Evolutionary conservation across 306 rosid species (phyloP), one percentile per base, ranked within the genome.

Genomic region (Phaseolus lunatus): DNA sequence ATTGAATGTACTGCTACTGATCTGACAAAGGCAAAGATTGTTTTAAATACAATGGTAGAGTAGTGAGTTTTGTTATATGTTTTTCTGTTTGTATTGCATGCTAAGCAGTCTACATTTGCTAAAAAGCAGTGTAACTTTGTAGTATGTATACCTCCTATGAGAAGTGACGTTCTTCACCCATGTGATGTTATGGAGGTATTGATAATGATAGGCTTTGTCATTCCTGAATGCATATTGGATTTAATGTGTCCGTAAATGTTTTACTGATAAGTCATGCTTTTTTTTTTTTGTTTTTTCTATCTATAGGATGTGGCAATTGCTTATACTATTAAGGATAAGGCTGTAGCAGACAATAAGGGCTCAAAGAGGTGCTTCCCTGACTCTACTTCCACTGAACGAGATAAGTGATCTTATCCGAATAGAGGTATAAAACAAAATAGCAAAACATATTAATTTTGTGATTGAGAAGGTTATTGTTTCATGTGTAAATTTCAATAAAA

Each of bases 1-100:
- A 86, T 95, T 79, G 98, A 95, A 88, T 95, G 98, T 79, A 95
- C 98, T 16, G 98, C 98, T 12, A 92, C 98, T 75, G 98, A 95
- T 85, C 85, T 90, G 79, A 95, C 97, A 35, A 95, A 95, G 86
- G 98, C 98, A 12, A 95, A 95, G 67, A 86, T 89, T 75, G 98
- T 95, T 84, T 88, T 95, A 61, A 95, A 95, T 86, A 92, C 96
- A 61, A 88, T 94, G 88, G 98, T 94, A 84, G 29, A 76, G 45
- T 54, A 39, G 56, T 61, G 83, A 67, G 44, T 33, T 78, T n/a
- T 24, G 1, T 63, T 22, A 43, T 54, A 70, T 63, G 29, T 67
- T 68, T 67, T 75, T 48, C 62, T 73, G 4, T 76, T n/a, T 72
- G 45, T 11, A 86, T 86, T 95, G 82, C 76, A 73, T 45, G 92